Percentiles rank a stretch among this genome's conserved stretches.
Conservation (phyloP, 129 eudicot species). For the Logfia minima region DNA sequence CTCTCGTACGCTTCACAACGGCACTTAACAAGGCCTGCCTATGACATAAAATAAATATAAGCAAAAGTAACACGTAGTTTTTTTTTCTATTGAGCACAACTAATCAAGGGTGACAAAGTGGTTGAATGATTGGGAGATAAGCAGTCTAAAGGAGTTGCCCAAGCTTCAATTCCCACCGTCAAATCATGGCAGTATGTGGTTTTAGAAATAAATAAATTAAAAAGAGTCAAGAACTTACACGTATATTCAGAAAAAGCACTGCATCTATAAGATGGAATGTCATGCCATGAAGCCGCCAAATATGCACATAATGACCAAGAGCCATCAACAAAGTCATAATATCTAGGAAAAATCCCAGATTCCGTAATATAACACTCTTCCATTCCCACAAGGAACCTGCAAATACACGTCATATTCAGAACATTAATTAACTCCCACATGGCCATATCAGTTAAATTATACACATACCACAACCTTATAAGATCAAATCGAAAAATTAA, state of each 20-base stretch:
- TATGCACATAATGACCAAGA: slow-evolving; percentile 81
- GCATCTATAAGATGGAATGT: slow-evolving; percentile 92
- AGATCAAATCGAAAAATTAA: background rate
- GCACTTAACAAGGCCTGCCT: slow-evolving; percentile 86
- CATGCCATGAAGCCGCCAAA: slow-evolving; percentile 99
- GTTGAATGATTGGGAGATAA: no score
- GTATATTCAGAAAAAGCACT: slow-evolving; percentile 83
- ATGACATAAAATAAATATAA: slow-evolving; percentile 11
- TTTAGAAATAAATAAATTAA: no score
- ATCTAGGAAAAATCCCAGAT: slow-evolving; percentile 81
- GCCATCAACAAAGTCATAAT: slow-evolving; percentile 92
- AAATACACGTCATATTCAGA: slow-evolving; percentile 15
- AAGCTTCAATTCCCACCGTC: no score
- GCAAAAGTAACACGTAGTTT: slow-evolving; percentile 15
- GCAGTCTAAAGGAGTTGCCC: no score
- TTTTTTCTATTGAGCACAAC: no score
- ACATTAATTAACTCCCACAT: background rate
- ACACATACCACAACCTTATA: slow-evolving; percentile 3
- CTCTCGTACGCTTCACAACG: slow-evolving; percentile 66
- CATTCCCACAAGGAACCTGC: slow-evolving; percentile 89
- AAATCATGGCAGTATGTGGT: no score
- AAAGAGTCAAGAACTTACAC: slow-evolving; percentile 47
- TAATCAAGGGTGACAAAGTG: no score
- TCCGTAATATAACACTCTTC: slow-evolving; percentile 74
- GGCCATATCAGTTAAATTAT: background rate